Base-by-base conservation (phyloP, 2,329 filamentous ascomycete species). In the Fusarium incarnatum region DNA sequence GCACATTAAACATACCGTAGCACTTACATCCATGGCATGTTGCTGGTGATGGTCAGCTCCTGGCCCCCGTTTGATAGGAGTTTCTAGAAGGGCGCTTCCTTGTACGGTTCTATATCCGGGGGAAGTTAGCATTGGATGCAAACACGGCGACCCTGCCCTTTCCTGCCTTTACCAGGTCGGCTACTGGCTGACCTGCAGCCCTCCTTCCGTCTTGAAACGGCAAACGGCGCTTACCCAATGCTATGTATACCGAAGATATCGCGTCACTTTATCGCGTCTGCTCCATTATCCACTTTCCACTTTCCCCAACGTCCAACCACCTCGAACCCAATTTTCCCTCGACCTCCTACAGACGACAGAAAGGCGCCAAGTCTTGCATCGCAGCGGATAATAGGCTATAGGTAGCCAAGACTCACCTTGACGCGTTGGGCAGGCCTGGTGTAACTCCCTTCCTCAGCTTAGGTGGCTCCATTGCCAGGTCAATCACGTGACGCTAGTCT, bases 401-500 rank as follows among this genome's bases (percentile, higher is more conserved):
- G 28, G 28, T 28, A 37, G 45, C 63, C 52, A 60, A 65, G 49
- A 46, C 42, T 54, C 42, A 20, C 57, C 34, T 52, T 27, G 50
- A 64, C 67, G 57, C 58, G 66, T 57, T 68, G 37, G 30, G 46
- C 40, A 59, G 27, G 25, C 27, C 45, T n/a, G 32, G 41, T 28
- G 48, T 60, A 23, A 61, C 61, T 61, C 48, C 55, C 48, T 60
- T 37, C 61, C 49, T 68, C 47, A 68, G 66, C 61, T 69, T 60
- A 61, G 72, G 58, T 73, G 68, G 71, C 56, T 56, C 68, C 52
- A 55, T 46, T 25, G 34, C 16, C 13, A 50, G 34, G 1, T 16
- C 1, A 8, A 34, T 75, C 73, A 75, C 73, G 73, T 75, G 73
- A 75, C 27, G 3, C 11, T 10, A 45, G 27, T 44, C 41, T 66